Conservation (phyloP, 805 yeast species). For the Kluyveromyces siamensis region DNA sequence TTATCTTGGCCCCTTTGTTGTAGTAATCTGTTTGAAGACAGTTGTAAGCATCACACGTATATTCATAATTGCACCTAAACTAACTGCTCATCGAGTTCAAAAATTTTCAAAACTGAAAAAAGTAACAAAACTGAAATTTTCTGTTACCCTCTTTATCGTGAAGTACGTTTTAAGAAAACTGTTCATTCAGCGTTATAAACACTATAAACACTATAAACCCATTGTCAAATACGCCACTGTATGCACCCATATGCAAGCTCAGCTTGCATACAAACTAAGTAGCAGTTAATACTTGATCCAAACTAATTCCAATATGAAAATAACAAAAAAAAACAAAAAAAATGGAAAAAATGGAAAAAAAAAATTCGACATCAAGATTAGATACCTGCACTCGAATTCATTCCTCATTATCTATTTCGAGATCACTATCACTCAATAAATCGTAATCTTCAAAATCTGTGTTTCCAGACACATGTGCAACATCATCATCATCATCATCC, state of each 20-base stretch:
- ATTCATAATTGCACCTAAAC: not conserved
- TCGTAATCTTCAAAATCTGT: conserved; percentile 20
- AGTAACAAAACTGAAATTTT: not conserved
- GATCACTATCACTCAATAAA: conserved; percentile 20
- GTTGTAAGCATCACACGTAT: not conserved
- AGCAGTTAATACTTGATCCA: not conserved
- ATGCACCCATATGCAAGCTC: too few relatives aligned
- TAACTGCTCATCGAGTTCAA: conserved; percentile 2
- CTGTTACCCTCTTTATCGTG: not conserved
- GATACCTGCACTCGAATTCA: not conserved
- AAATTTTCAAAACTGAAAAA: not conserved
- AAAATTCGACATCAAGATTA: not conserved
- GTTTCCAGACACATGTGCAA: conserved; percentile 1
- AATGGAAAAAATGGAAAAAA: not conserved
- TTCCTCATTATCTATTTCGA: conserved; percentile 1
- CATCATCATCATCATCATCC: conserved; percentile 5
- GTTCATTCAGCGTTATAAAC: not conserved
- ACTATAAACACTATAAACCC: not conserved
- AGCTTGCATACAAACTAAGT: too few relatives aligned
- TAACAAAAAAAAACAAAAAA: too few relatives aligned
- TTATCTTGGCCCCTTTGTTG: not conserved
- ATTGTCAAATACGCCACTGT: not conserved
- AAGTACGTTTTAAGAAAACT: not conserved
- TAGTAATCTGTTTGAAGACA: not conserved
- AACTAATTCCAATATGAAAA: not conserved